A percentile compares a stretch with the other conserved stretches of the same genome.
Conservation (phyloP, 164 flowering plant genomes). For the Umbilicus rupestris region DNA sequence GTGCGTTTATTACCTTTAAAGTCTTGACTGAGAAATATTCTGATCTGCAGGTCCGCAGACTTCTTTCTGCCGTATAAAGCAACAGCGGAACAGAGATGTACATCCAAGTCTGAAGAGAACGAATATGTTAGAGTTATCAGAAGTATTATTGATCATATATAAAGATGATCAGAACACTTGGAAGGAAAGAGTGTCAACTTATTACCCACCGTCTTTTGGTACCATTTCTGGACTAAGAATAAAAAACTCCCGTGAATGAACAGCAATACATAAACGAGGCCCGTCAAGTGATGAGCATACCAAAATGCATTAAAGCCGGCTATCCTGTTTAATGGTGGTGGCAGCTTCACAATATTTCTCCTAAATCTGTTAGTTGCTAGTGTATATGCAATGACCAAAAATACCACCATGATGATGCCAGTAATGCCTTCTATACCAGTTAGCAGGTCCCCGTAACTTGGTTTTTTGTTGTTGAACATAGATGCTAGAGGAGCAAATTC, state of each 20-base stretch:
- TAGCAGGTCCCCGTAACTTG: conserved; percentile 45
- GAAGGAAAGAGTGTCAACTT: background rate
- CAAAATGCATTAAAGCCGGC: conserved; percentile 97
- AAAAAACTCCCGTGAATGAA: conserved; percentile 68
- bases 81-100: conserved; percentile 70
- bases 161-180: background rate
- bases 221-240: conserved; percentile 70
- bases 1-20: conserved; percentile 46
- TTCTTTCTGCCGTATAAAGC: conserved; percentile 70
- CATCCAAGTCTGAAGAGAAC: conserved; percentile 79
- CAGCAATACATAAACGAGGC: conserved; percentile 65
- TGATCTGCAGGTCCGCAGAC: conserved; percentile 58
- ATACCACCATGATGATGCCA: conserved; percentile 64
- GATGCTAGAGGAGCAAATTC: conserved; percentile 44
- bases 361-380: conserved; percentile 59
- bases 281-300: conserved; percentile 89
- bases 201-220: conserved; percentile 64
- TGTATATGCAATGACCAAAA: conserved; percentile 62
- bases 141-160: background rate
- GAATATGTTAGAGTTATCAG: background rate
- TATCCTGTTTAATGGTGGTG: conserved; percentile 62
- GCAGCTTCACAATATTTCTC: conserved; percentile 54
- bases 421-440: conserved; percentile 57
- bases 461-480: conserved; percentile 46
- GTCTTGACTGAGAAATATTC: conserved; percentile 54